A percentile compares a stretch with the other conserved stretches of the same genome.
Evolutionary conservation across 352 stramenopile species (phyloP).

Genomic region (Phytophthora pluvialis): DNA sequence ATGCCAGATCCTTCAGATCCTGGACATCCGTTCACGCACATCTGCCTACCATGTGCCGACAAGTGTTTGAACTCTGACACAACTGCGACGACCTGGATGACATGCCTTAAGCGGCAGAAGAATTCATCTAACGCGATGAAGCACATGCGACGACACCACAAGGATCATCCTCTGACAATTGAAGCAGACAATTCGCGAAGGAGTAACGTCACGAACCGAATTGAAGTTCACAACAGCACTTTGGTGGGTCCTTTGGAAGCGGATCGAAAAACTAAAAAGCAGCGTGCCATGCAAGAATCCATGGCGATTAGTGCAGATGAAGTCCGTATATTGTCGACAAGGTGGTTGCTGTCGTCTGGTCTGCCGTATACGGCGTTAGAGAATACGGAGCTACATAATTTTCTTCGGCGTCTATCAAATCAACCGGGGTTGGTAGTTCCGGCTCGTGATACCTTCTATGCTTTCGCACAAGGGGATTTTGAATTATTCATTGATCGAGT

Average conservation of each 20-base stretch:
- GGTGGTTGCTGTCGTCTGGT: background rate
- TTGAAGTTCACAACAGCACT: too few species aligned
- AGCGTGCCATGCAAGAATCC: background rate
- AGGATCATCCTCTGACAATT: too few species aligned
- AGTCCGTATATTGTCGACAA: background rate
- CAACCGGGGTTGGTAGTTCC: background rate
- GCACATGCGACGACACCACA: too few species aligned
- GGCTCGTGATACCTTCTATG: background rate
- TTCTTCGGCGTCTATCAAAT: background rate
- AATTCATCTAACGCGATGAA: too few species aligned
- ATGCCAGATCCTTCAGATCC: too few species aligned
- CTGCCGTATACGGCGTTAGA: background rate
- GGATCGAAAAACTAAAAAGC: background rate
- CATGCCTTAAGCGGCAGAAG: too few species aligned
- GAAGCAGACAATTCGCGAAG: too few species aligned
- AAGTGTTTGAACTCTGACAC: too few species aligned
- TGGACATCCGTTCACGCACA: background rate
- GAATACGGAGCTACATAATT: background rate
- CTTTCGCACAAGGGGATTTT: background rate
- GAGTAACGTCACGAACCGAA: too few species aligned
- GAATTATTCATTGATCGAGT: background rate
- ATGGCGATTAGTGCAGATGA: background rate
- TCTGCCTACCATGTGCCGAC: too few species aligned
- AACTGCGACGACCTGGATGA: too few species aligned
- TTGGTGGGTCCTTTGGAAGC: too few species aligned